A percentile compares a stretch with the other conserved stretches of the same genome.
These are phyloP conservation scores for Pseudocercospora fijiensis DNA, from an alignment of 2,329 filamentous ascomycete species.

Conservation along the genomic window DNA sequence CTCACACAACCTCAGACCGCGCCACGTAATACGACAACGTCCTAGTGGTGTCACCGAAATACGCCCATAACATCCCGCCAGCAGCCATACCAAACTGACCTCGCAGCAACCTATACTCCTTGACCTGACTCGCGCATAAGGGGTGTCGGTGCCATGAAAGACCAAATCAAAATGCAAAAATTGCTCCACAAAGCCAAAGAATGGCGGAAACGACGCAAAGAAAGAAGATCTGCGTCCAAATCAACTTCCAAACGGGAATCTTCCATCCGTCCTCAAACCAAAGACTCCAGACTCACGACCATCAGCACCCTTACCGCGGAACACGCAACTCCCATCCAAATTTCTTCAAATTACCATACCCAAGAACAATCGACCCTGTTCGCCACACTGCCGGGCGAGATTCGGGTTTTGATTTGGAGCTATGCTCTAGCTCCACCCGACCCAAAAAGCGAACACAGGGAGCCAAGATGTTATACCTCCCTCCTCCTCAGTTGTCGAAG, in stretches of 20 bases:
- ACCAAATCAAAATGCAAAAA: conserved; percentile 5
- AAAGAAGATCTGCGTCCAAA: not conserved
- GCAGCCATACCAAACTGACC: not conserved
- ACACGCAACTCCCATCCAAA: not conserved
- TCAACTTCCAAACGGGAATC: not conserved
- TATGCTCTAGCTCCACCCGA: not conserved
- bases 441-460: not conserved
- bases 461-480: not conserved
- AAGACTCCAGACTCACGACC: not conserved
- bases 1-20: not conserved
- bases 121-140: not conserved
- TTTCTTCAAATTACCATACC: not conserved
- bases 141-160: conserved; percentile 1
- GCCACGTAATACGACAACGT: not conserved
- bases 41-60: not conserved
- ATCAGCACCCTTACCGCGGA: not conserved
- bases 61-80: not conserved
- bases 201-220: not conserved
- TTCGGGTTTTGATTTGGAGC: not conserved
- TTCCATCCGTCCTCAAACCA: not conserved
- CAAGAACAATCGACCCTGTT: not conserved
- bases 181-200: conserved; percentile 1
- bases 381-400: not conserved
- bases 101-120: not conserved
- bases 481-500: not conserved